phyloP scores from a whole-genome alignment of 345 rosid species.

The Kandelia obovata region DNA sequence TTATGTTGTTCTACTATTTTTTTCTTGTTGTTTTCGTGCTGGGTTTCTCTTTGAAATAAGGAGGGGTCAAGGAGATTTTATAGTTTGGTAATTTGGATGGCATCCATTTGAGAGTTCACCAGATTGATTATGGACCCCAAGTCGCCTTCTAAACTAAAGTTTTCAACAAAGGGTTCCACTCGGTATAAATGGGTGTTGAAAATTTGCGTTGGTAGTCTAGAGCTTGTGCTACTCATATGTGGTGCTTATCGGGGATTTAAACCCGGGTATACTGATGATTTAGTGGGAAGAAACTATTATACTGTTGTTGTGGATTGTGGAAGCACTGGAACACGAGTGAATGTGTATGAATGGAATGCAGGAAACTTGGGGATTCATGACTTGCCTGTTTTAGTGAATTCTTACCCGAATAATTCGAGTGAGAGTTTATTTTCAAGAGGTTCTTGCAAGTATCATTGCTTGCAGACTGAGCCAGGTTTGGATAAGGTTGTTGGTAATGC shows the following conservation, averaged over 20 bases:
- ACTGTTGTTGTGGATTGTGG: constrained; percentile 63
- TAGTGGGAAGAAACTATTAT: constrained; percentile 16
- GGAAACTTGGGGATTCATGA: constrained; percentile 16
- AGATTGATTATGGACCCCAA: constrained; percentile 37
- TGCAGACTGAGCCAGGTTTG: constrained; percentile 62
- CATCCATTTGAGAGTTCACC: constrained; percentile 6
- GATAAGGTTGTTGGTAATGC: constrained; percentile 49
- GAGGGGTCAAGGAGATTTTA: neutral
- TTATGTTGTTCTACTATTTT: neutral
- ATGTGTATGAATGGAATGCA: constrained; percentile 45
- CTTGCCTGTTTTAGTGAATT: constrained; percentile 40
- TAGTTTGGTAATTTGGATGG: constrained; percentile 9
- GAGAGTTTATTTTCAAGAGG: constrained; percentile 12
- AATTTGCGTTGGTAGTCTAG: constrained; percentile 12
- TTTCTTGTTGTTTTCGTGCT: neutral
- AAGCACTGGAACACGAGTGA: constrained; percentile 61
- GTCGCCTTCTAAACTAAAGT: constrained; percentile 50
- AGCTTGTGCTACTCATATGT: constrained; percentile 20
- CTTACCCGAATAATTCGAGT: constrained; percentile 38
- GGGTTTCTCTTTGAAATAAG: neutral
- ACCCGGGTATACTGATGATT: constrained; percentile 7
- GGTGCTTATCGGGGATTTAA: constrained; percentile 27
- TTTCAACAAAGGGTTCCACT: constrained; percentile 18
- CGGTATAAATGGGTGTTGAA: constrained; percentile 21
- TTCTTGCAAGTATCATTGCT: constrained; percentile 55